Evolutionary conservation across 2,329 filamentous ascomycete genomes (phyloP), one percentile per base, ranked within the genome.

Genomic region (Sclerotinia minor): DNA sequence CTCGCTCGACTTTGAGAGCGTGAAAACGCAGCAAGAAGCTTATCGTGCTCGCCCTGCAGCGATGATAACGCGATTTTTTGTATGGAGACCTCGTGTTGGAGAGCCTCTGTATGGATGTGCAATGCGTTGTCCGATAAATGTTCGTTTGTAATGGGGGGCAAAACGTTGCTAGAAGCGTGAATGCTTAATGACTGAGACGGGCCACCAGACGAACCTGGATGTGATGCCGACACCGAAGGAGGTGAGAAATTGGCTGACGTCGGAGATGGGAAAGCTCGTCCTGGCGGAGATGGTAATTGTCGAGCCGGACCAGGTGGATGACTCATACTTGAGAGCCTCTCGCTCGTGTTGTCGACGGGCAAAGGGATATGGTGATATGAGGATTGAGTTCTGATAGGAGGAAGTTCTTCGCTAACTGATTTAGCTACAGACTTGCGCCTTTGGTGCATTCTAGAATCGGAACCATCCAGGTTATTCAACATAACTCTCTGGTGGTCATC

Each of bases 11-110:
- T 80, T 58, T 83, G 80, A 69, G 83, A 82, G 6, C 81, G 79
- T 44, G 83, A 81, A 29, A 83, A 81, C 35, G 83, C 84, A 26
- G 83, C 79, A 4, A 85, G 78, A 5, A 86, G 77, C 57, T 79
- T 80, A 65, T 84, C 80, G 72, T 86, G 83, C 74, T 86, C 84
- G n/a, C 79, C 78, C 72, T 85, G 83, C 8, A 86, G 77, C 1
- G 82, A 84, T 69, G 83, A 81, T 29, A 84, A 78, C 17, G 81
- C 81, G 24, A 85, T 76, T 5, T 83, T 82, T 71, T 85, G 84
- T 67, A 84, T 77, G 21, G 81, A 83, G 49, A 85, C 79, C 73
- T 85, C 82, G 72, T 84, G 83, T 71, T 85, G 84, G 9, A 86
- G 78, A 61, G 74, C 73, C 19, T 75, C 73, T 19, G 76, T 71